Percentiles rank a stretch among this genome's conserved stretches.
Evolutionary conservation across 805 yeast genomes (phyloP).

Genomic region (Schizosaccharomyces pombe): DNA sequence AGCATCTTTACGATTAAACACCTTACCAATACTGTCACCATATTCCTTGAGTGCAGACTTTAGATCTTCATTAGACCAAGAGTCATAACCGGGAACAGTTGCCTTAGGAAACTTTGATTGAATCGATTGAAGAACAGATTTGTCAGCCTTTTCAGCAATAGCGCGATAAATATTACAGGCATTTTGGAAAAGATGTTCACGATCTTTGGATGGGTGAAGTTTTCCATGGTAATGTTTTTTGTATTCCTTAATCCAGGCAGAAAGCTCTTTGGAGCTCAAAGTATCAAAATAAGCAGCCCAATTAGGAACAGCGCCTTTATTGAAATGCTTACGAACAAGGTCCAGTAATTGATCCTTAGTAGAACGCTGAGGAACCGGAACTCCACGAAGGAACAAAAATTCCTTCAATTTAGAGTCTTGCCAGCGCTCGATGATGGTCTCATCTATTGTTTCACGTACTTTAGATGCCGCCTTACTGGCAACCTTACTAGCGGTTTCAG

Average conservation of each 20-base stretch:
- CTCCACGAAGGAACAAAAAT: slow-evolving; percentile 22
- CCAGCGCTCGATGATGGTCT: slow-evolving; percentile 16
- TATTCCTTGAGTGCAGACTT: neutral
- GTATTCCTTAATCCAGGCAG: neutral
- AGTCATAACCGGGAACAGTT: neutral
- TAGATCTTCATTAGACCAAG: neutral
- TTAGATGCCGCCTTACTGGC: slow-evolving; percentile 5
- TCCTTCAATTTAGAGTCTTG: slow-evolving; percentile 20
- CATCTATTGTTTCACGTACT: neutral
- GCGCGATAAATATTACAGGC: slow-evolving; percentile 1
- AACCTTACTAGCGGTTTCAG: neutral
- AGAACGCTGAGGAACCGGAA: slow-evolving; percentile 9
- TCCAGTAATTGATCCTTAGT: neutral
- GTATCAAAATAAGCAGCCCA: neutral
- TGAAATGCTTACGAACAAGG: neutral
- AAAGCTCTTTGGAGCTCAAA: neutral
- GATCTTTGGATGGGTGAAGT: neutral
- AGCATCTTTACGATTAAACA: neutral
- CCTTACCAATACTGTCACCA: neutral
- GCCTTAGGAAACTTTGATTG: neutral
- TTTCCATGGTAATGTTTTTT: neutral
- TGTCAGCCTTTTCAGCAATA: neutral
- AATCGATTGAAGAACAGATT: neutral
- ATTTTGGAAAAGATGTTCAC: neutral
- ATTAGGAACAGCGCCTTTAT: neutral